Percentiles rank a stretch among this genome's conserved stretches.
Evolutionary conservation across 2,329 filamentous ascomycete genomes (phyloP).

Genomic region (Neurospora crassa): DNA sequence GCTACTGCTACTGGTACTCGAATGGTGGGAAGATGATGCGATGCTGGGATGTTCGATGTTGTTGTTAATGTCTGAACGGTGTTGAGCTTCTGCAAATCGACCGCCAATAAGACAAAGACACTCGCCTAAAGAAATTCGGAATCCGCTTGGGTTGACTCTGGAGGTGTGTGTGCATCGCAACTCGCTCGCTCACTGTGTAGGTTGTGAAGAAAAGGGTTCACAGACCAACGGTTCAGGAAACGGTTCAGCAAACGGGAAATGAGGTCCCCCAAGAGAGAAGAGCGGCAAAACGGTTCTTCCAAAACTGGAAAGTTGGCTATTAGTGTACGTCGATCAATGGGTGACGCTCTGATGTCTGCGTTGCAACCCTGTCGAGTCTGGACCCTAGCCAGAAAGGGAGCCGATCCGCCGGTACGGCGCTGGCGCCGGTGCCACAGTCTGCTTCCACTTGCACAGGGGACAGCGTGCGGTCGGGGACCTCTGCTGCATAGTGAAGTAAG

Average conservation of each 20-base stretch:
- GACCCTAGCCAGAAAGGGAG: neutral
- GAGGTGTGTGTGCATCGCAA: neutral
- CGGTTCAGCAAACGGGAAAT: neutral
- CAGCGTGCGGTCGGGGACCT: neutral
- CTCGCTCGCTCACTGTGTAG: neutral
- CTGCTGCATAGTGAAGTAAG: too few relatives aligned
- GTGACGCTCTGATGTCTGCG: neutral
- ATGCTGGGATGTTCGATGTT: neutral
- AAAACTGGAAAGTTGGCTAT: neutral
- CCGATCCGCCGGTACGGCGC: constrained; percentile 6
- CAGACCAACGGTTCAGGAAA: neutral
- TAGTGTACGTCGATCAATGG: constrained; percentile 5
- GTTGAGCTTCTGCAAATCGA: neutral
- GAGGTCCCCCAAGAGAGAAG: neutral
- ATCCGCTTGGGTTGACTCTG: neutral
- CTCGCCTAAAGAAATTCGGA: neutral
- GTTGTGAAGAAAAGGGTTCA: neutral
- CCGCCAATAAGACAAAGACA: neutral
- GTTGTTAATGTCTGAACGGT: neutral
- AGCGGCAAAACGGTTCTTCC: neutral
- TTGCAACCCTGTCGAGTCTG: neutral
- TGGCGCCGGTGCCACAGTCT: constrained; percentile 2
- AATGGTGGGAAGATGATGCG: neutral
- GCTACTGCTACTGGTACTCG: neutral
- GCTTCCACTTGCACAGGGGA: neutral